Evolutionary conservation across 2,329 filamentous ascomycete genomes (phyloP), one percentile per base, ranked within the genome.

Genomic region (Alternaria solani): DNA sequence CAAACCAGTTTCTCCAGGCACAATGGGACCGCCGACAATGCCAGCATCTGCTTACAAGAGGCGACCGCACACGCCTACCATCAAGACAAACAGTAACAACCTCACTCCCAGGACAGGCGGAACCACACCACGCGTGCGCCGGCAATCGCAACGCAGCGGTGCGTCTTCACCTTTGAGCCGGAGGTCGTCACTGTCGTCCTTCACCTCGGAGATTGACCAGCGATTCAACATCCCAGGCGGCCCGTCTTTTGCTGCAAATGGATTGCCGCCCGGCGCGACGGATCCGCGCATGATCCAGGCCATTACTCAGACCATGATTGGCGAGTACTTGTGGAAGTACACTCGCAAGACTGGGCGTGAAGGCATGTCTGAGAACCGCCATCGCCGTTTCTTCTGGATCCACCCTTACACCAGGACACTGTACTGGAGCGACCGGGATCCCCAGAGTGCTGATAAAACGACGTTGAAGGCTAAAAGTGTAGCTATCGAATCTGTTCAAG

Each of bases 251-350:
- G 62, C 62, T 42, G 81, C 84, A 28, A 79, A 83, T 47, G 89
- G 89, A 14, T 86, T 95, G 61, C 87, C 88, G 9, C 83, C 88
- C 25, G 73, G 75, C 20, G 87, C 87, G 64, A 96, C 93, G 5
- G 95, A 99, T 80, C 94, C 94, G 64, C 91, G 94, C 70, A 97
- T 99, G 93, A 98, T 99, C 69, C 93, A 97, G 81, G 95, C 95
- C 49, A 97, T 99, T 67, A 99, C 95, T 2, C 94, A 99, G 80
- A 98, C 95, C 18, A 99, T 99, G 95, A 98, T 99, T 74, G 95
- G 95, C 57, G 95, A 99, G 78, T 98, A 94, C 78, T 84, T 99
- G 41, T 99, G 95, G 95, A 99, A 99, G 79, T 99, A 99, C 80
- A 99, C 95, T 0, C 91, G 95, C 72, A 97, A 95, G 82, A 86